Evolutionary conservation across 441 rosid genomes (phyloP).

Genomic region (Jatropha multifida): DNA sequence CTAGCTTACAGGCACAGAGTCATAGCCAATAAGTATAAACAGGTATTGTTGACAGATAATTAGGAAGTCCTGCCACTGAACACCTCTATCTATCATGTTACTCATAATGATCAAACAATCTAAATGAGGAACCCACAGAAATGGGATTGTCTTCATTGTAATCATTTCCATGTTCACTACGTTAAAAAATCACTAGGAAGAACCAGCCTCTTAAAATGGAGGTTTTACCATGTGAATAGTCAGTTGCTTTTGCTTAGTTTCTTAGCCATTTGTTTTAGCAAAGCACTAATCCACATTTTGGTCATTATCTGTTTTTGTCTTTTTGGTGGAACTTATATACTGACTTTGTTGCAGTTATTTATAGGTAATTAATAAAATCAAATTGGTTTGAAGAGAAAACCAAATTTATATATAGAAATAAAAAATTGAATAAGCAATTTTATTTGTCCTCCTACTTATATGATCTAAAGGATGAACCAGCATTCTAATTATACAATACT

Average conservation of each 20-base stretch:
- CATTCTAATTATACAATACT: too few species aligned
- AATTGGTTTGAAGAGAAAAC: not conserved
- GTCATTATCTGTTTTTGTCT: not conserved
- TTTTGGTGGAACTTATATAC: constrained; percentile 1
- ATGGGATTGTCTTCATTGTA: not conserved
- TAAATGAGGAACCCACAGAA: not conserved
- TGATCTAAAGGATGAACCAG: too few species aligned
- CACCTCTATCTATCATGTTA: not conserved
- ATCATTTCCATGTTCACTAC: not conserved
- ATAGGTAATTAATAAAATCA: not conserved
- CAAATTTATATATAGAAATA: too few species aligned
- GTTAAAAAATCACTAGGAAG: not conserved
- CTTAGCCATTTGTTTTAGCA: not conserved
- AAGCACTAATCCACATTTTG: not conserved
- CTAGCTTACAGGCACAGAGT: constrained; percentile 75
- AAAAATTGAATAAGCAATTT: not conserved
- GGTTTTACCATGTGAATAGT: not conserved
- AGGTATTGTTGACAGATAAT: constrained; percentile 41
- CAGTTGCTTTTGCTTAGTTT: constrained; percentile 3
- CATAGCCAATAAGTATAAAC: constrained; percentile 51
- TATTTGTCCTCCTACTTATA: too few species aligned
- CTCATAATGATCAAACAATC: not conserved
- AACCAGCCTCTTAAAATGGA: not conserved
- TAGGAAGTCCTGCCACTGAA: not conserved
- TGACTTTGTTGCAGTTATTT: not conserved